A percentile compares a stretch with the other conserved stretches of the same genome.
Evolutionary conservation across 23 red algal genomes (phyloP).

Genomic region (Gracilaria caudata): DNA sequence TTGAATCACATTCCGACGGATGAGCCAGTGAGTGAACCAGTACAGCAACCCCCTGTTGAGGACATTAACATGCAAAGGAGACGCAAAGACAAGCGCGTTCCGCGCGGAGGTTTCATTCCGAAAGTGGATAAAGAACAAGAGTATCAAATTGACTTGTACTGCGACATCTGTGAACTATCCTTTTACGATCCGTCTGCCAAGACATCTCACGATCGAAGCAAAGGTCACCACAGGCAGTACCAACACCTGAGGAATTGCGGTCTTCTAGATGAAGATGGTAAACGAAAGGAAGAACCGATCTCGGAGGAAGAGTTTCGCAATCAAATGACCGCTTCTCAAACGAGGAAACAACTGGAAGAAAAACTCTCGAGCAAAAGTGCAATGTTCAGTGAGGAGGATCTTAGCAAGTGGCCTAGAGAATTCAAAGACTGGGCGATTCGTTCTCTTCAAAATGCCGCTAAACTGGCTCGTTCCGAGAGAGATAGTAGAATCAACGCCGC

Average conservation of each 20-base stretch:
- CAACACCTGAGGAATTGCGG: slow-evolving; percentile 9
- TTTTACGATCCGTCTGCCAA: not conserved
- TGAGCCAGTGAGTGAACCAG: not conserved
- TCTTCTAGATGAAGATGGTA: slow-evolving; percentile 14
- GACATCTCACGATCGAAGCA: slow-evolving; percentile 14
- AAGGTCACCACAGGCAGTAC: not conserved
- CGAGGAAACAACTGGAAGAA: not conserved
- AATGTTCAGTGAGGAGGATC: slow-evolving; percentile 17
- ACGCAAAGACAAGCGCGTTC: not conserved
- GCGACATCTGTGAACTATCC: slow-evolving; percentile 2
- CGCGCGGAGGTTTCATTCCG: slow-evolving; percentile 27
- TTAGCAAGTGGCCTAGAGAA: slow-evolving; percentile 17
- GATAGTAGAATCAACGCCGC: slow-evolving; percentile 6
- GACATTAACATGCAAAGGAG: not conserved
- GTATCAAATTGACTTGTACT: slow-evolving; percentile 5
- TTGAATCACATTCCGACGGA: not conserved
- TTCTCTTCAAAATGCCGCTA: not conserved
- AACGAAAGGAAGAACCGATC: not conserved
- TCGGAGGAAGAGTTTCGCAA: slow-evolving; percentile 14
- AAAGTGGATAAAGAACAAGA: slow-evolving; percentile 38
- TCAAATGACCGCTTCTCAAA: not conserved
- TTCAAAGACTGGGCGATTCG: slow-evolving; percentile 22
- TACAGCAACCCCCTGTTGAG: not conserved
- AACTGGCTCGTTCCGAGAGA: not conserved
- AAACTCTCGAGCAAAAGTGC: not conserved